Percentiles rank a stretch among this genome's conserved stretches.
phyloP scores from a whole-genome alignment of 2,329 filamentous ascomycete species.

The Penicillium psychrosexuale region DNA sequence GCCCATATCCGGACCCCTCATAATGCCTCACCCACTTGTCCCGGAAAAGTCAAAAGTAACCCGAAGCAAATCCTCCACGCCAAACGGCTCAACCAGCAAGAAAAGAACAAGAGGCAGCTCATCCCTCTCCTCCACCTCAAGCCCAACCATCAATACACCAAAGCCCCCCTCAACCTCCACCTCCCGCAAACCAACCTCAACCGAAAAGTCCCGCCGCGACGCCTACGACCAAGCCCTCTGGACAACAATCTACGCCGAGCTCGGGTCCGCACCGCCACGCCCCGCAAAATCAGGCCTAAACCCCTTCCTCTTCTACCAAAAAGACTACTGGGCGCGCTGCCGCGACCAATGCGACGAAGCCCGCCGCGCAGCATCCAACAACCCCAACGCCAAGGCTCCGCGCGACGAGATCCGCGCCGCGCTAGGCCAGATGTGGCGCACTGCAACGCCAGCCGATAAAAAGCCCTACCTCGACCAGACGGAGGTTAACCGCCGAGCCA shows the following conservation, averaged over 20 bases:
- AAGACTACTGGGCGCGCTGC: constrained; percentile 62
- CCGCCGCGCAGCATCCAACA: constrained; percentile 62
- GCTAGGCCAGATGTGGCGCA: constrained; percentile 88
- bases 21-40: constrained; percentile 72
- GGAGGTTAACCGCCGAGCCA: constrained; percentile 64
- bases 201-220: constrained; percentile 37
- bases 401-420: constrained; percentile 76
- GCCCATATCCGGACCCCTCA: constrained; percentile 74
- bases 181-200: constrained; percentile 12
- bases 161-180: constrained; percentile 10
- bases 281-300: constrained; percentile 74
- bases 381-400: constrained; percentile 63
- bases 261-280: constrained; percentile 72
- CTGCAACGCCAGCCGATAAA: constrained; percentile 66
- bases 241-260: constrained; percentile 54
- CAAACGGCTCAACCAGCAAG: constrained; percentile 8
- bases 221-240: constrained; percentile 59
- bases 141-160: constrained; percentile 15
- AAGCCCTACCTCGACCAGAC: constrained; percentile 75
- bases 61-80: constrained; percentile 27
- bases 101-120: neutral
- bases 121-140: constrained; percentile 17
- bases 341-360: constrained; percentile 67
- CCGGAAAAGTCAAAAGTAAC: constrained; percentile 52
- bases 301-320: constrained; percentile 86